phyloP scores from a whole-genome alignment of 2,329 filamentous ascomycete species.

The Pyrenochaeta sp. region DNA sequence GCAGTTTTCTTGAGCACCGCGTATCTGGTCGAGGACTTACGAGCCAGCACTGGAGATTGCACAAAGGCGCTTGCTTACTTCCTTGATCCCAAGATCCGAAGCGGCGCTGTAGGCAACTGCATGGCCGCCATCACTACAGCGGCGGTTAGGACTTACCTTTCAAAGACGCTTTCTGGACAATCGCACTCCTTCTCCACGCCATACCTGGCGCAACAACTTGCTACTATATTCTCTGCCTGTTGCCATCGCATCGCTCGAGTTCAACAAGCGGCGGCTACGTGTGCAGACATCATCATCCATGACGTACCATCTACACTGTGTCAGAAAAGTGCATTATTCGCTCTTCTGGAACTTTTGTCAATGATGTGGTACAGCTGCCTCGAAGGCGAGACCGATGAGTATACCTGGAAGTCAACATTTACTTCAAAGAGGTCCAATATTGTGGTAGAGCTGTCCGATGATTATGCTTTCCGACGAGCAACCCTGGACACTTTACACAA shows the following conservation, averaged over 20 bases:
- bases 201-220: constrained; percentile 88
- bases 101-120: constrained; percentile 67
- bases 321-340: constrained; percentile 89
- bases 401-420: constrained; percentile 84
- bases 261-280: constrained; percentile 83
- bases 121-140: constrained; percentile 71
- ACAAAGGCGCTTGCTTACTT: constrained; percentile 92
- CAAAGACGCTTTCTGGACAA: constrained; percentile 74
- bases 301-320: constrained; percentile 90
- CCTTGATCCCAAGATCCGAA: constrained; percentile 82
- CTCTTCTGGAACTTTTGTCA: constrained; percentile 87
- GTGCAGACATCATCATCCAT: constrained; percentile 84
- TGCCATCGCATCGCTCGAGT: constrained; percentile 94
- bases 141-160: constrained; percentile 81
- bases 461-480: constrained; percentile 80
- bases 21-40: constrained; percentile 86
- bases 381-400: constrained; percentile 93
- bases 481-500: constrained; percentile 82
- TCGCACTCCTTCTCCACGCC: constrained; percentile 86
- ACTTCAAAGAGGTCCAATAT: constrained; percentile 80
- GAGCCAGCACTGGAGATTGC: constrained; percentile 87
- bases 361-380: constrained; percentile 96
- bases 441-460: constrained; percentile 89
- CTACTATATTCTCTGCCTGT: constrained; percentile 83
- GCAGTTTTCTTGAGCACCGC: constrained; percentile 91